phyloP scores from a whole-genome alignment of 805 yeast species.

The Ogataea pilisensis region DNA sequence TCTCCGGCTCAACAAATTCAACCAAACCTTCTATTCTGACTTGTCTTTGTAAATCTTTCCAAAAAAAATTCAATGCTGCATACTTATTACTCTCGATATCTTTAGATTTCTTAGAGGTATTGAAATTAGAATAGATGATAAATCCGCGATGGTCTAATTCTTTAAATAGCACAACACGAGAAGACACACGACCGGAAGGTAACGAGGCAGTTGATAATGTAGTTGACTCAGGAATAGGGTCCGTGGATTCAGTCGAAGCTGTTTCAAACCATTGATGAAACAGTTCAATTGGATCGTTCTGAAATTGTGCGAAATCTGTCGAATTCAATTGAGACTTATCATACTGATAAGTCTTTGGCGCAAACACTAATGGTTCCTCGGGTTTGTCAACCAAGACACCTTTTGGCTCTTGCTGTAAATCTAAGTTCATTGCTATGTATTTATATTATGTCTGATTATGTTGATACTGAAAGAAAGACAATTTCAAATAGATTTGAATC shows the following conservation, averaged over 20 bases:
- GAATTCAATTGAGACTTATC: conserved; percentile 51
- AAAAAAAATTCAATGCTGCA: conserved; percentile 84
- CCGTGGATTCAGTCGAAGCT: conserved; percentile 50
- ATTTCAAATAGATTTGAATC: too few relatives aligned
- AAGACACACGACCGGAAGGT: conserved; percentile 87
- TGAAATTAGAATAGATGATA: conserved; percentile 90
- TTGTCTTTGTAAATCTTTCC: conserved; percentile 89
- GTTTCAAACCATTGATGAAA: conserved; percentile 84
- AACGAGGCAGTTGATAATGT: conserved; percentile 84
- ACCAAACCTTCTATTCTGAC: conserved; percentile 87
- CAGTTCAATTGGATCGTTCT: conserved; percentile 63
- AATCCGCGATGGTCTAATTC: conserved; percentile 86
- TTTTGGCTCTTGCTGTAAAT: conserved; percentile 16
- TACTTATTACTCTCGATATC: conserved; percentile 70
- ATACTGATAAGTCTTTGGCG: conserved; percentile 87
- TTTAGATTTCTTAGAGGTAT: conserved; percentile 69
- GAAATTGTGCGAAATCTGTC: conserved; percentile 45
- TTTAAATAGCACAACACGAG: conserved; percentile 80
- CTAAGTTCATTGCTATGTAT: conserved; percentile 28
- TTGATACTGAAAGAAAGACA: too few relatives aligned
- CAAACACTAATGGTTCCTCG: conserved; percentile 41
- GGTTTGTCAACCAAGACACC: conserved; percentile 4
- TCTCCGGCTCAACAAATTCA: conserved; percentile 69
- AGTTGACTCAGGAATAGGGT: conserved; percentile 75
- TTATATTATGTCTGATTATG: too few relatives aligned